phyloP scores from a whole-genome alignment of 2,329 filamentous ascomycete species.

The Coleophoma eucalyptorum region DNA sequence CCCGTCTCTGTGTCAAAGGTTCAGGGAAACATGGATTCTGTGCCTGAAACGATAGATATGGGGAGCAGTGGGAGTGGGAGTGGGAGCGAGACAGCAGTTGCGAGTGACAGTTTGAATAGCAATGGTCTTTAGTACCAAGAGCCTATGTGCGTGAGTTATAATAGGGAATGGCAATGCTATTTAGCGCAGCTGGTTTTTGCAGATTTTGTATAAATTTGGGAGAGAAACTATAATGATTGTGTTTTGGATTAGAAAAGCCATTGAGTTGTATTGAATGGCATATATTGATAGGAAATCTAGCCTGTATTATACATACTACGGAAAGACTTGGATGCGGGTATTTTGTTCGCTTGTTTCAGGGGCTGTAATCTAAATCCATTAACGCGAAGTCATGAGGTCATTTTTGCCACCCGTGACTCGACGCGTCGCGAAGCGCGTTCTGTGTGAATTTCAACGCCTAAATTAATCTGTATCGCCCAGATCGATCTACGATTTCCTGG shows the following conservation, averaged over 20 bases:
- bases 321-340: too few species aligned
- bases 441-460: not conserved
- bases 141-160: too few species aligned
- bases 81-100: not conserved
- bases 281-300: too few species aligned
- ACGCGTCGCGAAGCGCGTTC: not conserved
- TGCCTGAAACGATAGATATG: not conserved
- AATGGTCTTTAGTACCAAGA: too few species aligned
- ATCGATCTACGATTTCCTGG: not conserved
- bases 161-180: too few species aligned
- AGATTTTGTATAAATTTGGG: too few species aligned
- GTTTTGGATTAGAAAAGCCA: too few species aligned
- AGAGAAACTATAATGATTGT: too few species aligned
- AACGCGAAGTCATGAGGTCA: conserved; percentile 3
- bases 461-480: not conserved
- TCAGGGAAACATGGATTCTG: not conserved
- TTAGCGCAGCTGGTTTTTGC: too few species aligned
- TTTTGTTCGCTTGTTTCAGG: not conserved
- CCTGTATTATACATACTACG: too few species aligned
- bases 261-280: too few species aligned
- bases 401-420: not conserved
- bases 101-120: too few species aligned
- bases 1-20: not conserved
- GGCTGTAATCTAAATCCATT: not conserved
- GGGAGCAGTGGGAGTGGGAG: not conserved